A percentile compares a stretch with the other conserved stretches of the same genome.
Evolutionary conservation across 768 basidiomycete species (phyloP).

Genomic region (Gyrodon lividus): DNA sequence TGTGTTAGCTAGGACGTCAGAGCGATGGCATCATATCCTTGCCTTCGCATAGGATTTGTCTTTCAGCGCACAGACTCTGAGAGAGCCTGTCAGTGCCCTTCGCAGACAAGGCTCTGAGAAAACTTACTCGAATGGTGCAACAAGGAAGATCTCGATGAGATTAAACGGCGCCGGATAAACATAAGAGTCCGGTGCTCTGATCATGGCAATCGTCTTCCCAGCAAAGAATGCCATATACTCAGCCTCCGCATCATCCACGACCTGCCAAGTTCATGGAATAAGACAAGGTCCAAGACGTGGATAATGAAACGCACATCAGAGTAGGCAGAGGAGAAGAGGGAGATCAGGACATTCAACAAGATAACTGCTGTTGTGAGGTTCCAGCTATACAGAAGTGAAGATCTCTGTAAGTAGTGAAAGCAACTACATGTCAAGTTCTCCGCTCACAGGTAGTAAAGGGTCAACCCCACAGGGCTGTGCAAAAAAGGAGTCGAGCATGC

Average conservation of each 20-base stretch:
- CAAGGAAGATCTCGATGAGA: constrained; percentile 72
- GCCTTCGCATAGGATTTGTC: constrained; percentile 60
- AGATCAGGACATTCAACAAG: constrained; percentile 90
- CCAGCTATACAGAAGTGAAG: constrained; percentile 50
- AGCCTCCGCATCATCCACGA: constrained; percentile 82
- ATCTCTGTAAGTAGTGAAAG: background rate
- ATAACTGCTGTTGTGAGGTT: constrained; percentile 80
- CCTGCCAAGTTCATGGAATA: constrained; percentile 39
- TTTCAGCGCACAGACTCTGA: constrained; percentile 47
- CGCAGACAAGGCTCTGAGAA: background rate
- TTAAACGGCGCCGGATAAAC: constrained; percentile 94
- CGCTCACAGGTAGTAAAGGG: constrained; percentile 77
- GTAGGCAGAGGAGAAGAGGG: constrained; percentile 92
- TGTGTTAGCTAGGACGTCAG: constrained; percentile 3
- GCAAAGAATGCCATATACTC: constrained; percentile 92
- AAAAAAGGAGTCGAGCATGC: background rate
- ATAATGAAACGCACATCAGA: constrained; percentile 59
- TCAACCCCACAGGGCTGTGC: constrained; percentile 53
- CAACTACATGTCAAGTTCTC: background rate
- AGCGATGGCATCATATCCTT: background rate
- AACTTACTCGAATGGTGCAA: constrained; percentile 85
- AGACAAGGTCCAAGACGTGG: background rate
- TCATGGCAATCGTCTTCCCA: constrained; percentile 80
- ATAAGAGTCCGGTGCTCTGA: constrained; percentile 77
- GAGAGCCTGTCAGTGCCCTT: constrained; percentile 2